These are phyloP conservation scores for Phialophora tarda DNA, from an alignment of 2,329 filamentous ascomycete species.

Conservation along the genomic window DNA sequence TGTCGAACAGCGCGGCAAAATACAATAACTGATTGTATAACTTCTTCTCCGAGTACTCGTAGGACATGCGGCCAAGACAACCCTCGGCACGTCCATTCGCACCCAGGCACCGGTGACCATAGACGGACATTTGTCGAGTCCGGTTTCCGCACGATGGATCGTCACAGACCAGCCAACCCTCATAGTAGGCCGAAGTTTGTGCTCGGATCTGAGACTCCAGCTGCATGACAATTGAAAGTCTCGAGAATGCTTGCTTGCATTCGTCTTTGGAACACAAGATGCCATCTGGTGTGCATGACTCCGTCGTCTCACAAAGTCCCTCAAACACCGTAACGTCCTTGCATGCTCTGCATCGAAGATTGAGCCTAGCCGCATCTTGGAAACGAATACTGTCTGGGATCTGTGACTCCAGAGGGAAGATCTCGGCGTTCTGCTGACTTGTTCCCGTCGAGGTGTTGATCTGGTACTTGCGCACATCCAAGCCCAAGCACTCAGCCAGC, in stretches of 20 bases:
- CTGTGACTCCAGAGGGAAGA: constrained; percentile 91
- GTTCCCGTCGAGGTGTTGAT: constrained; percentile 64
- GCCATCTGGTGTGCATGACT: constrained; percentile 73
- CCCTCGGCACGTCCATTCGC: constrained; percentile 82
- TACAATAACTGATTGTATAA: constrained; percentile 96
- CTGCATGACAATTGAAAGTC: constrained; percentile 80
- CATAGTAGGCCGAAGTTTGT: constrained; percentile 84
- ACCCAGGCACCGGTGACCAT: constrained; percentile 86
- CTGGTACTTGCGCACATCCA: constrained; percentile 87
- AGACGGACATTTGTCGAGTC: constrained; percentile 91
- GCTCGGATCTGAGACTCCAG: constrained; percentile 81
- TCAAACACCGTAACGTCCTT: constrained; percentile 74
- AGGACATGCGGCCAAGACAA: constrained; percentile 85
- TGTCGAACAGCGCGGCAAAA: constrained; percentile 82
- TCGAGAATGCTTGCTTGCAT: constrained; percentile 70
- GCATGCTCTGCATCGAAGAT: constrained; percentile 81
- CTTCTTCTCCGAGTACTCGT: constrained; percentile 84
- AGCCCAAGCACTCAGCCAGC: constrained; percentile 88
- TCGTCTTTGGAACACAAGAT: constrained; percentile 69
- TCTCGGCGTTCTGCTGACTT: constrained; percentile 67
- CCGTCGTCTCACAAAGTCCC: constrained; percentile 67
- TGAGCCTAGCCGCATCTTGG: constrained; percentile 75
- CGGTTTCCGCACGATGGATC: constrained; percentile 84
- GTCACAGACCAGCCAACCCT: constrained; percentile 88
- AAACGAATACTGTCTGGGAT: constrained; percentile 92